Evolutionary conservation across 2,329 filamentous ascomycete species (phyloP).

Genomic region (Aspergillus fijiensis): DNA sequence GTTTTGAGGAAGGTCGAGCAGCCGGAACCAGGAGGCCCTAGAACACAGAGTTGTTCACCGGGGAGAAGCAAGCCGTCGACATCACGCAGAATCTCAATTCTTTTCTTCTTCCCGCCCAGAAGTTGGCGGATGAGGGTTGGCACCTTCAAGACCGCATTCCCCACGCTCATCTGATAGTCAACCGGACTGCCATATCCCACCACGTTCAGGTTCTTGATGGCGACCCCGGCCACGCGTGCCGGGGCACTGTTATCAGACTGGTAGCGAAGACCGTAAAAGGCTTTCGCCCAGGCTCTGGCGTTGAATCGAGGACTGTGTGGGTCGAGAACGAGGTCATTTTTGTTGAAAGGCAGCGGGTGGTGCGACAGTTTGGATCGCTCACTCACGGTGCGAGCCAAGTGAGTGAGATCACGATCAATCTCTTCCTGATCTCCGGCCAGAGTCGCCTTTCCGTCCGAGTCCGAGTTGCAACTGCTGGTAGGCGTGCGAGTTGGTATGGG

Average conservation of each 20-base stretch:
- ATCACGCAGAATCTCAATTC: neutral
- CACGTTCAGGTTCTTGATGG: conserved; percentile 9
- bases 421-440: neutral
- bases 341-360: conserved; percentile 6
- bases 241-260: neutral
- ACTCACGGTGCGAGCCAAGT: conserved; percentile 11
- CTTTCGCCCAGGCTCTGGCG: conserved; percentile 13
- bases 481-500: neutral
- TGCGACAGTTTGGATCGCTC: conserved; percentile 1
- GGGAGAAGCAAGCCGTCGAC: conserved; percentile 1
- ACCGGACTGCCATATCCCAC: neutral
- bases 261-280: conserved; percentile 17
- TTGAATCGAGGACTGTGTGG: conserved; percentile 12
- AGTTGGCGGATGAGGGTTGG: neutral
- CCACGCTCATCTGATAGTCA: neutral
- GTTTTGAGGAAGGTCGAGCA: conserved; percentile 6
- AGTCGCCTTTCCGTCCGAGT: neutral
- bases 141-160: neutral
- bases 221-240: conserved; percentile 10
- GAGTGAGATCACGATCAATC: neutral
- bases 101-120: neutral
- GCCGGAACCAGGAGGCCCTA: conserved; percentile 3
- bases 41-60: conserved; percentile 2
- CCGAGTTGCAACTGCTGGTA: no score
- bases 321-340: conserved; percentile 3